Evolutionary conservation across 805 yeast genomes (phyloP).

Genomic region (Suhomyces vadensis): DNA sequence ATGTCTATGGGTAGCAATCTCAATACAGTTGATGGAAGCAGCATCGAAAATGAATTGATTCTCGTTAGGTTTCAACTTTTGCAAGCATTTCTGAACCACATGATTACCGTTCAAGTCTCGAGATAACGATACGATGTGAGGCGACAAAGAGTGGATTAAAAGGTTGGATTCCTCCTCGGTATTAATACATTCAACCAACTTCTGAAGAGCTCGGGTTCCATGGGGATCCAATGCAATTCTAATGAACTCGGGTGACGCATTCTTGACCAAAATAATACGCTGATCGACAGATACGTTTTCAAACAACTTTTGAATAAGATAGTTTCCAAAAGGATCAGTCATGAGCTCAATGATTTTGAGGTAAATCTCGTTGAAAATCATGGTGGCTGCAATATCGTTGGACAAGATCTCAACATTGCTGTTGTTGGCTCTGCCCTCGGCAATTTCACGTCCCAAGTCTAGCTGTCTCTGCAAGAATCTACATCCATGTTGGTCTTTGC

Average conservation of each 20-base stretch:
- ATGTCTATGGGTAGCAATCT: constrained; percentile 91
- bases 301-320: constrained; percentile 84
- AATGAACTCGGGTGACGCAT: constrained; percentile 72
- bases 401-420: constrained; percentile 12
- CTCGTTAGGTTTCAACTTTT: constrained; percentile 63
- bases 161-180: constrained; percentile 71
- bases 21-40: constrained; percentile 68
- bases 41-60: constrained; percentile 90
- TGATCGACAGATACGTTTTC: constrained; percentile 74
- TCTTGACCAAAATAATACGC: constrained; percentile 64
- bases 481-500: constrained; percentile 97
- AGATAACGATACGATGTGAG: constrained; percentile 76
- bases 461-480: constrained; percentile 86
- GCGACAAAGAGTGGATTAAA: constrained; percentile 57
- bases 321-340: constrained; percentile 98
- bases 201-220: constrained; percentile 95
- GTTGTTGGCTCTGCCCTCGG: constrained; percentile 6
- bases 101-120: constrained; percentile 95
- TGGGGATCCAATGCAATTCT: constrained; percentile 89
- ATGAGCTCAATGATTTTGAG: constrained; percentile 80
- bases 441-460: constrained; percentile 53
- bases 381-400: constrained; percentile 57
- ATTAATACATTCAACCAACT: constrained; percentile 77
- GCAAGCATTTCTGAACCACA: constrained; percentile 90
- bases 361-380: constrained; percentile 80